Evolutionary conservation across 2,329 filamentous ascomycete genomes (phyloP), one percentile per base, ranked within the genome.

Genomic region (Zasmidium citrigriseum): DNA sequence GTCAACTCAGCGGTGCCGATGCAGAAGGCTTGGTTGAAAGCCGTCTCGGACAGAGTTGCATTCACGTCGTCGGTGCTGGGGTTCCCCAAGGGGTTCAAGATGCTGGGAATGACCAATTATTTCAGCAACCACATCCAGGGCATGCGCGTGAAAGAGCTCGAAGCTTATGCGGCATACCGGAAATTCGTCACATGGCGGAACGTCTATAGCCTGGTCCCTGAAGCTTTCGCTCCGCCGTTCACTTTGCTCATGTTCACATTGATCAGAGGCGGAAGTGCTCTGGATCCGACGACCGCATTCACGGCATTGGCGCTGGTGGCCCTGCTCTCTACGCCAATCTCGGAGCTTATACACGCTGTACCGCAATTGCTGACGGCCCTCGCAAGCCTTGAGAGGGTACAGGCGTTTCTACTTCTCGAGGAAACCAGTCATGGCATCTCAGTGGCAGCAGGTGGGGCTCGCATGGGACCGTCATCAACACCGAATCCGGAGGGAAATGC

Each of bases 111-210:
- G 20, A 61, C 60, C 2, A 54, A 58, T 3, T 58, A 60, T 48
- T 56, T 66, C 46, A 57, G 53, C 27, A 47, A 60, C 10, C 48
- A 16, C n/a, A 65, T 66, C 23, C 64, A 66, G 41, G 48, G 41
- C n/a, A 50, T 66, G 20, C 60, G 64, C 4, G 46, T 62, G 2
- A 29, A 55, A 24, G 64, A 66, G 38, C 45, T 66, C 5, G 52
- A 23, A 21, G 49, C 60, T 10, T 60, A 59, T 16, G 63, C 61
- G n/a, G 25, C 50, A 14, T 65, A 55, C 34, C 54, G 62, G 44
- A 63, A 61, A 34, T 64, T 60, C 46, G 57, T 62, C n/a, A 63
- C 57, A 4, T 62, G 55, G 59, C 52, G 62, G 3, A 66, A 66
- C 27, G 58, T 66, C 24, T 62, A 58, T n/a, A 50, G 48, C 21